Percentiles rank a stretch among this genome's conserved stretches.
Conservation (phyloP, 2,329 filamentous ascomycete species). For the Ophiostoma himal-ulmi region DNA sequence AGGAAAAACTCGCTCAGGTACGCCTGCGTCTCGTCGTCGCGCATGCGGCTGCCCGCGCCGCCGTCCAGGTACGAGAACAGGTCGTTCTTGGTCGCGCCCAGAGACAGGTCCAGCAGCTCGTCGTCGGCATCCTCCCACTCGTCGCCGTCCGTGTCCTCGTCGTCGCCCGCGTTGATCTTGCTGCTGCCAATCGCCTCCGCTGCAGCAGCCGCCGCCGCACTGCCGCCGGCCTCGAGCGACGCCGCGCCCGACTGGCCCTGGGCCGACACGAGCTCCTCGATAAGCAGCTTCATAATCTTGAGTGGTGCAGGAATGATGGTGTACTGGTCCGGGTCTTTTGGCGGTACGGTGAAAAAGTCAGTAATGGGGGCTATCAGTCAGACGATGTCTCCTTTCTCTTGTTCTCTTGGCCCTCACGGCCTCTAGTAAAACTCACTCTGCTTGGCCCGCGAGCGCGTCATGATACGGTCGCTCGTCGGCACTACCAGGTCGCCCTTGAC, state of each 20-base stretch:
- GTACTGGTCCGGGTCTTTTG: slow-evolving; percentile 75
- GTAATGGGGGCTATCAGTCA: slow-evolving; percentile 24
- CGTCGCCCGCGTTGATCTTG: slow-evolving; percentile 28
- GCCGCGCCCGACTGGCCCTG: slow-evolving; percentile 52
- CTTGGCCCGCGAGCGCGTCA: slow-evolving; percentile 87
- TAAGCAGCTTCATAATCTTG: slow-evolving; percentile 93
- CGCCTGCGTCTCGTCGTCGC: slow-evolving; percentile 84
- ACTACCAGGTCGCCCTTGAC: slow-evolving; percentile 92
- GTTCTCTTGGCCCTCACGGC: background rate
- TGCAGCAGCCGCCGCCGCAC: slow-evolving; percentile 55
- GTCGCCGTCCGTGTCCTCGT: slow-evolving; percentile 64
- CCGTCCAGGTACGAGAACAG: slow-evolving; percentile 71
- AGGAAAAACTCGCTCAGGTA: slow-evolving; percentile 81
- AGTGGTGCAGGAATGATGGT: slow-evolving; percentile 80
- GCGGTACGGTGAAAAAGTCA: slow-evolving; percentile 30
- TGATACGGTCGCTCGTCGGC: slow-evolving; percentile 72
- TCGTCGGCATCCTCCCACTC: slow-evolving; percentile 87
- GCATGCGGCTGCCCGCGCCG: slow-evolving; percentile 54
- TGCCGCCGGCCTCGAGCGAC: slow-evolving; percentile 20
- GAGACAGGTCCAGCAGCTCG: slow-evolving; percentile 67
- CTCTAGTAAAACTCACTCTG: slow-evolving; percentile 52
- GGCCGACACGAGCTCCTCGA: slow-evolving; percentile 83
- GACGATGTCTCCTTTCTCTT: background rate
- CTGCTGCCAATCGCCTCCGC: slow-evolving; percentile 41
- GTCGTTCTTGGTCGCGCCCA: slow-evolving; percentile 62